These are phyloP conservation scores for Fusarium xylarioides DNA, from an alignment of 2,329 filamentous ascomycete species.

Conservation along the genomic window DNA sequence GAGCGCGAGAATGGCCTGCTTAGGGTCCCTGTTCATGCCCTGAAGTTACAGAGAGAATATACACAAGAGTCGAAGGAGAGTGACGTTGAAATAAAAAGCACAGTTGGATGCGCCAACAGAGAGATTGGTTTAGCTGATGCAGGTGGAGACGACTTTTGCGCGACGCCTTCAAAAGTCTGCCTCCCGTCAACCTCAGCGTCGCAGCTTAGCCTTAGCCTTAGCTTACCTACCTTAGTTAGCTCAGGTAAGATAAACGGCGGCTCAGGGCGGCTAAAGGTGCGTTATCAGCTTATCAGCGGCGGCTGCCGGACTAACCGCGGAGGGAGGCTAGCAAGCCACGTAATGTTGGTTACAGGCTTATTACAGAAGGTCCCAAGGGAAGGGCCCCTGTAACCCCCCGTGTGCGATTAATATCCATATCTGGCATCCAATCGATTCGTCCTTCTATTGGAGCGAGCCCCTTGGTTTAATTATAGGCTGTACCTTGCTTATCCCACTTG, in stretches of 20 bases:
- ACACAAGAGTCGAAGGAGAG: neutral
- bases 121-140: slow-evolving; percentile 25
- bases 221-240: neutral
- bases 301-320: slow-evolving; percentile 25
- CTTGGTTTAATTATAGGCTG: slow-evolving; percentile 35
- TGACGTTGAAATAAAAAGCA: slow-evolving; percentile 6
- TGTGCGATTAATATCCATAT: slow-evolving; percentile 20
- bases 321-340: slow-evolving; percentile 17
- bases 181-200: neutral
- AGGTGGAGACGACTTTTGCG: slow-evolving; percentile 29
- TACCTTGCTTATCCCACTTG: slow-evolving; percentile 23
- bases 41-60: neutral
- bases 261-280: slow-evolving; percentile 4
- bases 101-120: slow-evolving; percentile 24
- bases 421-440: slow-evolving; percentile 15
- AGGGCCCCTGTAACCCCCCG: slow-evolving; percentile 17
- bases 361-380: slow-evolving; percentile 12
- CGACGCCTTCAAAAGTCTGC: slow-evolving; percentile 20
- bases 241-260: neutral
- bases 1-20: slow-evolving; percentile 48
- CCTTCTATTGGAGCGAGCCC: slow-evolving; percentile 28
- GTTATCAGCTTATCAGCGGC: slow-evolving; percentile 31
- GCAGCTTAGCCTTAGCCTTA: neutral
- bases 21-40: slow-evolving; percentile 52
- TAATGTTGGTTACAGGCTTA: slow-evolving; percentile 25